Evolutionary conservation across 2,329 filamentous ascomycete genomes (phyloP).

Genomic region (Davidsoniella neocaledoniae): DNA sequence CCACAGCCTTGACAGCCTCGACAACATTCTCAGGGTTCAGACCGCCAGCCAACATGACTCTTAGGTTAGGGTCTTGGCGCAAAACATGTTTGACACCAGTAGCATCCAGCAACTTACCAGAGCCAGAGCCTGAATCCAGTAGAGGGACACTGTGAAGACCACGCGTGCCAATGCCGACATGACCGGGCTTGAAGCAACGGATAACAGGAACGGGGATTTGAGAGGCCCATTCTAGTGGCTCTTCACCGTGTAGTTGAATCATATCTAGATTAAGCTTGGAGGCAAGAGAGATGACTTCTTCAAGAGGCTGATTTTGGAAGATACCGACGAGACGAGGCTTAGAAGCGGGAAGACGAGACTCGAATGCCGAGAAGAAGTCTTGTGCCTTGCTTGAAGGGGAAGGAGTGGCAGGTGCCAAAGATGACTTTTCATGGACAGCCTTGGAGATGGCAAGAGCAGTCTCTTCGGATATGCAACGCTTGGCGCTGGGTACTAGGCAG

Average conservation of each 20-base stretch:
- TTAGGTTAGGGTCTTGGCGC: conserved; percentile 49
- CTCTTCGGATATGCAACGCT: conserved; percentile 63
- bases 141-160: conserved; percentile 74
- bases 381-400: conserved; percentile 23
- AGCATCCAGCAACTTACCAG: conserved; percentile 62
- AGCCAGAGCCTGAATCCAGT: conserved; percentile 73
- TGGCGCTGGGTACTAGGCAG: conserved; percentile 68
- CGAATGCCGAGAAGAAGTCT: conserved; percentile 56
- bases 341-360: conserved; percentile 30
- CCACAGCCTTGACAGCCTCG: conserved; percentile 45
- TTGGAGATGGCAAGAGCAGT: conserved; percentile 67
- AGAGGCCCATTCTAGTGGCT: conserved; percentile 80
- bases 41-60: conserved; percentile 71
- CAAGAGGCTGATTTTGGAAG: conserved; percentile 78
- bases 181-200: conserved; percentile 62
- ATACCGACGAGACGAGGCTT: conserved; percentile 76
- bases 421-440: conserved; percentile 40
- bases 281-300: conserved; percentile 66
- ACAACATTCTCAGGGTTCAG: conserved; percentile 65
- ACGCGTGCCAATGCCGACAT: conserved; percentile 52
- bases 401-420: conserved; percentile 15
- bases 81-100: conserved; percentile 51
- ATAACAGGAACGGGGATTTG: conserved; percentile 88
- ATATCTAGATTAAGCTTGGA: conserved; percentile 63
- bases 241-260: conserved; percentile 82